Conservation (phyloP, 2,329 filamentous ascomycete genomes). For the Fusarium oligoseptatum region DNA sequence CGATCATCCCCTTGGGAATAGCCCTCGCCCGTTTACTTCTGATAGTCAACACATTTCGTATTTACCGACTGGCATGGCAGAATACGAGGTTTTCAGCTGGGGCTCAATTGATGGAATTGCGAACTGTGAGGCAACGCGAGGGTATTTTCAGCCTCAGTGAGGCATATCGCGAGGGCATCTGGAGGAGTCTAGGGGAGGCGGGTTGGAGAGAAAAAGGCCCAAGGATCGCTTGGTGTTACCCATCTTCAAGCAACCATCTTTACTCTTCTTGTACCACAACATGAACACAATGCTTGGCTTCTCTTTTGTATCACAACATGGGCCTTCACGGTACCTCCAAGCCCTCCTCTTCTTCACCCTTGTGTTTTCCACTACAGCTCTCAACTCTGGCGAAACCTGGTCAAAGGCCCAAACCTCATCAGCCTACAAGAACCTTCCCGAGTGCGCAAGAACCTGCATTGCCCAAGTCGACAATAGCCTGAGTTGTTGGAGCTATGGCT, state of each 20-base stretch:
- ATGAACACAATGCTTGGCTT: background rate
- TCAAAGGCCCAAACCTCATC: background rate
- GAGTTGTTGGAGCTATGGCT: background rate
- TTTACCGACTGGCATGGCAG: background rate
- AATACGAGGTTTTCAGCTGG: background rate
- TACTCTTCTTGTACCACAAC: background rate
- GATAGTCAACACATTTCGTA: background rate
- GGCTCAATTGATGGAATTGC: background rate
- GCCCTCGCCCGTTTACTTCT: background rate
- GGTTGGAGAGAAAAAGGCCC: background rate
- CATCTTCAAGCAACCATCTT: background rate
- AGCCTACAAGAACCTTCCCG: background rate
- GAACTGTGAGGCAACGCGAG: background rate
- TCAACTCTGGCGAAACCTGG: background rate
- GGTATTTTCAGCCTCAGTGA: background rate
- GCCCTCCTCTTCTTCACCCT: background rate
- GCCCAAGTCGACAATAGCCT: background rate
- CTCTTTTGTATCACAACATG: background rate
- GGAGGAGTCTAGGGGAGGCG: background rate
- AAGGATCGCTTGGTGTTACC: background rate
- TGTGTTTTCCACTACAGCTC: background rate
- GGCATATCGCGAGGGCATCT: background rate
- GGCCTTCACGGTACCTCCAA: background rate
- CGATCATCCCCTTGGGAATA: background rate
- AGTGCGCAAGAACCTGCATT: background rate